Evolutionary conservation across 495 filamentous ascomycete species (phyloP), one percentile per base, ranked within the genome.

Genomic region (Rhypophila decipiens): DNA sequence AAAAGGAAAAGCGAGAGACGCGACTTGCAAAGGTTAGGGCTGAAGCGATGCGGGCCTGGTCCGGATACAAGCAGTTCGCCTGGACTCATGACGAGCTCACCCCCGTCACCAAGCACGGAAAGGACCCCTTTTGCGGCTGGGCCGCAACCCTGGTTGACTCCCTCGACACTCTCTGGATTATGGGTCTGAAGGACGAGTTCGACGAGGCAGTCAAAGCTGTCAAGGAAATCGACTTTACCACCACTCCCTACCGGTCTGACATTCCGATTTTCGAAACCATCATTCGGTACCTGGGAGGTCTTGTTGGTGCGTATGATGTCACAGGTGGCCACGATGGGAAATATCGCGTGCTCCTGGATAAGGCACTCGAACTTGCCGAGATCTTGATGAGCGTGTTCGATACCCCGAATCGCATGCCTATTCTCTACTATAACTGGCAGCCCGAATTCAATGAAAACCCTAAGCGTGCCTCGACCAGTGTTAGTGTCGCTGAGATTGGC

Each of bases 161-260:
- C n/a, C 69, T 98, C 31, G 93, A 98, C 64, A 94, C 90, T 0
- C 69, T 98, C 13, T 97, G 90, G 89, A 93, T 98, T 48, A 96
- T 96, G 89, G 90, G 81, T 7, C 57, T 97, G 64, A 82, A 87
- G 62, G 74, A 87, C 5, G 90, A 97, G 53, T 98, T 97, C 61
- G 80, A 90, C 42, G 87, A 90, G 46, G 93, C 90, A 12, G 76
- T 88, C 10, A 72, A 84, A 46, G 81, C 77, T 19, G 82, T 96
- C 33, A 76, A 77, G 50, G 71, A 82, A 46, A 95, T 97, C 49
- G 88, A 98, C 65, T 98, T 98, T 53, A 95, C 87, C 1, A 90
- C 84, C 7, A 84, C 77, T 41, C 76, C 77, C 21, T 61, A 56
- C 44, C 65, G 75, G 1, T 24, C 61, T 5, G 72, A 76, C 39